Conservation (phyloP, 306 rosid species). For the Sphenostylis stenocarpa region DNA sequence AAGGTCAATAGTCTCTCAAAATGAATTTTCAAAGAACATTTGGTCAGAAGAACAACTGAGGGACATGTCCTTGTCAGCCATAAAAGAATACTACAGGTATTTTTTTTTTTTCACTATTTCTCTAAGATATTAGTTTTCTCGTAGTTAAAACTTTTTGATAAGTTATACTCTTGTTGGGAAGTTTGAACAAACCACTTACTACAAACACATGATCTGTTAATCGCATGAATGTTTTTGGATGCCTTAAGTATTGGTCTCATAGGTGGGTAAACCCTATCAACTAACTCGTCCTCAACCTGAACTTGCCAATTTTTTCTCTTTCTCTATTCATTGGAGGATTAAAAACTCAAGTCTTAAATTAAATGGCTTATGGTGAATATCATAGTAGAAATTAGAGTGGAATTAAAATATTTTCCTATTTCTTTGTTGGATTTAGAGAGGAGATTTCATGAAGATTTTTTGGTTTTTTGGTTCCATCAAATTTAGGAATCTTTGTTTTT, state of each 20-base stretch:
- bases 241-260: too few relatives aligned
- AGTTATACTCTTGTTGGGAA: neutral
- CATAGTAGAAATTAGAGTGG: too few relatives aligned
- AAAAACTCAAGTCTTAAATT: too few relatives aligned
- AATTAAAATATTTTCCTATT: neutral
- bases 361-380: neutral
- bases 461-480: neutral
- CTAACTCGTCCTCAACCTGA: too few relatives aligned
- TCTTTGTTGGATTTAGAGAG: neutral
- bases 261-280: too few relatives aligned
- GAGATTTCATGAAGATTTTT: neutral
- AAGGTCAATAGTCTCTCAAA: constrained; percentile 46
- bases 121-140: neutral
- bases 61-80: constrained; percentile 71
- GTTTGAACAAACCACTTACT: neutral
- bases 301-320: too few relatives aligned
- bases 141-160: neutral
- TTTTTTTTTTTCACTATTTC: neutral
- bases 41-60: constrained; percentile 57
- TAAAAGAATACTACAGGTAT: constrained; percentile 91
- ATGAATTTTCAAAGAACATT: constrained; percentile 41
- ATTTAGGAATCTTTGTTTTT: neutral
- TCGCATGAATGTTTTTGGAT: too few relatives aligned
- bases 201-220: neutral
- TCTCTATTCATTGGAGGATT: too few relatives aligned